Base-by-base conservation (phyloP, 768 basidiomycete species). In the Russula foetens region DNA sequence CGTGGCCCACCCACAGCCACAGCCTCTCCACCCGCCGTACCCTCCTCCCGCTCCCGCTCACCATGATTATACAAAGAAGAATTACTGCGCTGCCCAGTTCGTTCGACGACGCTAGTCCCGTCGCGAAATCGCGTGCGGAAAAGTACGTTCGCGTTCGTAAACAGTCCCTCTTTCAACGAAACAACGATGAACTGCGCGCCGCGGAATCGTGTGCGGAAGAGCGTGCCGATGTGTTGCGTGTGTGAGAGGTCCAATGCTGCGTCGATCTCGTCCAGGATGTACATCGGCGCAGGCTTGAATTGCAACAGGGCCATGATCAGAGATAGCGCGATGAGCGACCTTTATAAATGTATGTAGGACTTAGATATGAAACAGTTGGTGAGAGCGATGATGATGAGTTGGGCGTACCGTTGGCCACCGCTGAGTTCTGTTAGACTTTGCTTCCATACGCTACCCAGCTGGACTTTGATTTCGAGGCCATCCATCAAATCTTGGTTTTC, bases 281-380 rank as follows among this genome's bases (percentile, higher is more conserved):
- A 98, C 92, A 98, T 94, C 2, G 94, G 96, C 17, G 96, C 95
- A 8, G 96, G 95, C 70, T 98, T 98, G 81, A 98, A 98, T 71
- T 98, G 94, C n/a, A 98, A 84, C 19, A 99, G 83, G 0, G 97
- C 90, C 94, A 99, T 96, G 76, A 98, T 98, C 41, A 99, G 80
- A 14, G 96, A 98, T 0, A 99, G 82, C 0, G 97, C 97, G 69
- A 99, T 98, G 65, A 99, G 81, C 0, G 97, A 99, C 65, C 95
- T 41, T 41, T 41, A 19, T 41, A 12, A 2, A 35, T 7, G 39
- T 19, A 2, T 28, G 11, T 19, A 19, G n/a, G n/a, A n/a, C n/a
- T 29, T 2, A 28, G 39, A 21, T 11, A n/a, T 38, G 50, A 17
- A 28, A n/a, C 19, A 3, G 5, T 24, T 12, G 28, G 17, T 17